phyloP scores from a whole-genome alignment of 164 flowering plant species.

The Kalanchoe fedtschenkoi region DNA sequence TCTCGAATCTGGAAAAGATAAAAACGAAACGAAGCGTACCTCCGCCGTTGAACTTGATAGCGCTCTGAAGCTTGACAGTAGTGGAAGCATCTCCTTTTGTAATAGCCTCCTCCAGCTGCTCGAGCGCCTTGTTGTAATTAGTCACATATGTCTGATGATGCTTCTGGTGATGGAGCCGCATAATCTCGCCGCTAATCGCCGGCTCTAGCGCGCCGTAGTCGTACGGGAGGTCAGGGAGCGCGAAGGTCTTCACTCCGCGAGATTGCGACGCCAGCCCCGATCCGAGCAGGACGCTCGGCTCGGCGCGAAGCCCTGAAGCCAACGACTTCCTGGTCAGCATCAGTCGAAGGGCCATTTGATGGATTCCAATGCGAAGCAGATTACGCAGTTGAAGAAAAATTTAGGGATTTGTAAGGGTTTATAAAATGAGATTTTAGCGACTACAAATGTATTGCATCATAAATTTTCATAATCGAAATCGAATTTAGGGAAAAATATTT shows the following conservation, averaged over 20 bases:
- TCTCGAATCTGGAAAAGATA: too few species aligned
- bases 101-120: too few species aligned
- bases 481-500: too few species aligned
- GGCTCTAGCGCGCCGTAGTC: slow-evolving; percentile 93
- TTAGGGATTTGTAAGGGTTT: too few species aligned
- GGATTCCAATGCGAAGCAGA: too few species aligned
- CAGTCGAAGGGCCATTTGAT: not conserved
- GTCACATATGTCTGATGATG: slow-evolving; percentile 88
- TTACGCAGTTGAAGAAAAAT: too few species aligned
- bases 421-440: too few species aligned
- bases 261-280: not conserved
- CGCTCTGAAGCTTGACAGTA: slow-evolving; percentile 51
- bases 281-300: not conserved
- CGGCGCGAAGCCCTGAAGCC: not conserved
- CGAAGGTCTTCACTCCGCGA: too few species aligned
- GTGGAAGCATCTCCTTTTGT: slow-evolving; percentile 62
- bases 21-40: too few species aligned
- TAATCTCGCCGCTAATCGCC: slow-evolving; percentile 80
- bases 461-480: too few species aligned
- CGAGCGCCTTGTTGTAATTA: slow-evolving; percentile 77
- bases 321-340: not conserved
- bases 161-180: slow-evolving; percentile 90
- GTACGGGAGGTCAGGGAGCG: too few species aligned
- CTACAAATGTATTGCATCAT: too few species aligned
- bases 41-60: slow-evolving; percentile 62